Evolutionary conservation across 192 early-diverging fungal species (phyloP).

Genomic region (Chytriomyces hyalinus): DNA sequence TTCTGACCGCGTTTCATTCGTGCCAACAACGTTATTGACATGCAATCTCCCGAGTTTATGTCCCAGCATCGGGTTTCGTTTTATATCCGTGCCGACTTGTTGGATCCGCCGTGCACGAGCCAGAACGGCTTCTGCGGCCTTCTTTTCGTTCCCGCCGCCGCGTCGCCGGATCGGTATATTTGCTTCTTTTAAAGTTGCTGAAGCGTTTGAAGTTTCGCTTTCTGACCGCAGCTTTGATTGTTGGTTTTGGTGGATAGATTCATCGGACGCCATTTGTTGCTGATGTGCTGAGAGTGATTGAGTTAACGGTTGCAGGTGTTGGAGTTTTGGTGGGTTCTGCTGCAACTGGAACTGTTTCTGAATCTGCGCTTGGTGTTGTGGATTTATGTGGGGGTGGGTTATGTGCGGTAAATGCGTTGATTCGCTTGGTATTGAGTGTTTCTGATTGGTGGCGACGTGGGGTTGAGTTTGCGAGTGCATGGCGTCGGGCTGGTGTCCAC

Average conservation of each 20-base stretch:
- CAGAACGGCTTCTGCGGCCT: constrained; percentile 24
- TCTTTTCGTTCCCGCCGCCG: constrained; percentile 8
- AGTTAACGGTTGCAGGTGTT: constrained; percentile 14
- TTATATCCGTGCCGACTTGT: constrained; percentile 11
- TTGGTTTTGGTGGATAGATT: background rate
- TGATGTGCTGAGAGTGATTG: constrained; percentile 1
- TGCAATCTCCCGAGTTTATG: background rate
- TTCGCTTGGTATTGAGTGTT: background rate
- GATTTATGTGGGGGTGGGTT: background rate
- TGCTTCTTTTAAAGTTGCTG: background rate
- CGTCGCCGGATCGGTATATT: constrained; percentile 2
- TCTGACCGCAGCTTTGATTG: constrained; percentile 9
- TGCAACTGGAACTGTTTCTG: constrained; percentile 23
- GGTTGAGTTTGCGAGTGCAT: background rate
- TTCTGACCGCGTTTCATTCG: background rate
- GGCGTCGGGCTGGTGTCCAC: background rate
- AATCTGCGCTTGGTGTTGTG: constrained; percentile 25
- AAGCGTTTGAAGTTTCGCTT: background rate
- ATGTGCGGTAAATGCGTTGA: background rate
- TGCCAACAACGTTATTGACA: background rate
- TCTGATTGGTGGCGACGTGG: background rate
- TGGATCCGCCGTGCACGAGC: constrained; percentile 28
- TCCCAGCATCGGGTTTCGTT: constrained; percentile 1
- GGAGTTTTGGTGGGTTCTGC: constrained; percentile 10
- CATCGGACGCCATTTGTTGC: background rate